Percentiles rank a stretch among this genome's conserved stretches.
phyloP scores from a whole-genome alignment of 257 asterid species.

The Petunia axillaris region DNA sequence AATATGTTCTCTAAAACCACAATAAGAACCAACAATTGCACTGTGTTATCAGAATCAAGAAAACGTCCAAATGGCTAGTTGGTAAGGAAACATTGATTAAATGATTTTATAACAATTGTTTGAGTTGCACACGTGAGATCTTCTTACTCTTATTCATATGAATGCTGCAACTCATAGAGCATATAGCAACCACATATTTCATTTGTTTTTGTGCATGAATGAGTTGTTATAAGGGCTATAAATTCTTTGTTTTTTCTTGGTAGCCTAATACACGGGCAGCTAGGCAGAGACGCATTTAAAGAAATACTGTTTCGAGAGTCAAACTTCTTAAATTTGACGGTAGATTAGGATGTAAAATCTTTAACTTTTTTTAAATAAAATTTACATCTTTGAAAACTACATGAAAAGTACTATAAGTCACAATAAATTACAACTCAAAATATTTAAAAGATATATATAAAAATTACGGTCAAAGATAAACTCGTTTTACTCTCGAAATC shows the following conservation, averaged over 20 bases:
- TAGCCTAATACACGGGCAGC: not conserved
- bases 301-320: no score
- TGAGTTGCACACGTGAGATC: slow-evolving; percentile 47
- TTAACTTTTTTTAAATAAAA: no score
- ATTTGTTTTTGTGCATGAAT: not conserved
- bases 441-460: no score
- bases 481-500: no score
- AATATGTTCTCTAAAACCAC: slow-evolving; percentile 18
- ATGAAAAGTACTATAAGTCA: no score
- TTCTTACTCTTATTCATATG: not conserved
- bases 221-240: not conserved
- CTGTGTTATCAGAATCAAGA: slow-evolving; percentile 13
- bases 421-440: no score
- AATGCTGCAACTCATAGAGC: not conserved
- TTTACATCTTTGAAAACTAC: no score
- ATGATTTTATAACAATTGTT: not conserved
- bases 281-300: no score
- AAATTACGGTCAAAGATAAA: no score
- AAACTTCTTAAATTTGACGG: no score
- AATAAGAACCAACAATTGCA: slow-evolving; percentile 1
- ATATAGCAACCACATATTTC: not conserved
- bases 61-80: slow-evolving; percentile 53
- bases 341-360: no score
- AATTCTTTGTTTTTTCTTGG: not conserved
- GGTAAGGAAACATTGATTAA: slow-evolving; percentile 57